Percentiles rank a stretch among this genome's conserved stretches.
Evolutionary conservation across 805 yeast species (phyloP).

Genomic region (Metschnikowia arizonensis): DNA sequence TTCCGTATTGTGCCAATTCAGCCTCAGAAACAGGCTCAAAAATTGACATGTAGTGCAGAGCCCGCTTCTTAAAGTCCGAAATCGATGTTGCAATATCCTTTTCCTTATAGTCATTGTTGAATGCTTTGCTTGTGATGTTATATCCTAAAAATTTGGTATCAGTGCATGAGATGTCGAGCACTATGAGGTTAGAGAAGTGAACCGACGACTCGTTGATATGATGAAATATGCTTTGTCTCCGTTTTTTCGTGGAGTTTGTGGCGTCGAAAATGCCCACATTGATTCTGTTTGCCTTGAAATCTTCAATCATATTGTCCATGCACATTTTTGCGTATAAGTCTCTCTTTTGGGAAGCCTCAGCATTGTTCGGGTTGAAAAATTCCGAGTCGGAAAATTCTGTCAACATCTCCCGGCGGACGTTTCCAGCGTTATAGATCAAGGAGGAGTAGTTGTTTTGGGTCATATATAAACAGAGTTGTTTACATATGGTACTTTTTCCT

Average conservation of each 20-base stretch:
- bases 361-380: constrained; percentile 37
- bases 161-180: constrained; percentile 59
- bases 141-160: constrained; percentile 48
- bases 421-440: constrained; percentile 46
- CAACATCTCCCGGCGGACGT: constrained; percentile 39
- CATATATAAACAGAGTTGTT: constrained; percentile 26
- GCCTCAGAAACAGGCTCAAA: constrained; percentile 16
- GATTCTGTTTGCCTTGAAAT: constrained; percentile 23
- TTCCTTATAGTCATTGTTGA: constrained; percentile 56
- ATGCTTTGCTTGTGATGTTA: constrained; percentile 63
- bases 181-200: constrained; percentile 38
- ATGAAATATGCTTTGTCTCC: constrained; percentile 32
- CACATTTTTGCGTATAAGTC: constrained; percentile 36
- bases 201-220: constrained; percentile 20
- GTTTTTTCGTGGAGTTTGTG: constrained; percentile 36
- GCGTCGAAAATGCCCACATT: constrained; percentile 42
- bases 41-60: constrained; percentile 45
- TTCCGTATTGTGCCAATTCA: constrained; percentile 11
- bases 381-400: constrained; percentile 27
- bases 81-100: constrained; percentile 51
- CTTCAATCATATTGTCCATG: constrained; percentile 29
- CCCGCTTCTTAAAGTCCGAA: constrained; percentile 55
- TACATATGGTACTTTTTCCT: constrained; percentile 38
- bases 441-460: constrained; percentile 11
- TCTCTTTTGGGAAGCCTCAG: constrained; percentile 27